Conservation (phyloP, 805 yeast species). For the Yamadazyma tumulicola region DNA sequence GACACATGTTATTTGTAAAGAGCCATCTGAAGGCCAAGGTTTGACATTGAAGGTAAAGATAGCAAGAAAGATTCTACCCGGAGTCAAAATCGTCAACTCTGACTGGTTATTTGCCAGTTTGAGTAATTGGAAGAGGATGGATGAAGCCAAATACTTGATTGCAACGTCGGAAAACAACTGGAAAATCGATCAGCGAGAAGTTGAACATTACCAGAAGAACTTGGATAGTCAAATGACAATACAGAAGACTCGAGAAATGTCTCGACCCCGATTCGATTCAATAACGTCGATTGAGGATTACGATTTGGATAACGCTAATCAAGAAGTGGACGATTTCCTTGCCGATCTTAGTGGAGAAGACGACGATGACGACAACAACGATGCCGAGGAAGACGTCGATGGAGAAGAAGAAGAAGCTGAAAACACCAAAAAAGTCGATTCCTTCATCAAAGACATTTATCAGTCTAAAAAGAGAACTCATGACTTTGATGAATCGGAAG, state of each 20-base stretch:
- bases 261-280: slow-evolving; percentile 32
- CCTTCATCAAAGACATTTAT: slow-evolving; percentile 26
- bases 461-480: slow-evolving; percentile 15
- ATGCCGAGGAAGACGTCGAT: slow-evolving; percentile 18
- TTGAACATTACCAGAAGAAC: slow-evolving; percentile 37
- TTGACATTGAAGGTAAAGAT: slow-evolving; percentile 78
- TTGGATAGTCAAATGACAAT: slow-evolving; percentile 20
- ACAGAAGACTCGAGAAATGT: slow-evolving; percentile 9
- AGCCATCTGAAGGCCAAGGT: slow-evolving; percentile 41
- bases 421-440: slow-evolving; percentile 17
- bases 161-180: slow-evolving; percentile 46
- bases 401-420: slow-evolving; percentile 23
- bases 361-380: slow-evolving; percentile 28
- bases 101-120: slow-evolving; percentile 91
- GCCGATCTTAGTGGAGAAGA: slow-evolving; percentile 42
- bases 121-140: slow-evolving; percentile 69
- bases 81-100: slow-evolving; percentile 77
- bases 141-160: slow-evolving; percentile 57
- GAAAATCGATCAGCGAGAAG: slow-evolving; percentile 43
- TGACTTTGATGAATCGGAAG: slow-evolving; percentile 15
- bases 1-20: slow-evolving; percentile 85
- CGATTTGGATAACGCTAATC: slow-evolving; percentile 40
- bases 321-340: slow-evolving; percentile 46
- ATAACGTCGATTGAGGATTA: slow-evolving; percentile 31
- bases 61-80: slow-evolving; percentile 61